Evolutionary conservation across 768 basidiomycete genomes (phyloP), one percentile per base, ranked within the genome.

Genomic region (Albatrellus ellisii): DNA sequence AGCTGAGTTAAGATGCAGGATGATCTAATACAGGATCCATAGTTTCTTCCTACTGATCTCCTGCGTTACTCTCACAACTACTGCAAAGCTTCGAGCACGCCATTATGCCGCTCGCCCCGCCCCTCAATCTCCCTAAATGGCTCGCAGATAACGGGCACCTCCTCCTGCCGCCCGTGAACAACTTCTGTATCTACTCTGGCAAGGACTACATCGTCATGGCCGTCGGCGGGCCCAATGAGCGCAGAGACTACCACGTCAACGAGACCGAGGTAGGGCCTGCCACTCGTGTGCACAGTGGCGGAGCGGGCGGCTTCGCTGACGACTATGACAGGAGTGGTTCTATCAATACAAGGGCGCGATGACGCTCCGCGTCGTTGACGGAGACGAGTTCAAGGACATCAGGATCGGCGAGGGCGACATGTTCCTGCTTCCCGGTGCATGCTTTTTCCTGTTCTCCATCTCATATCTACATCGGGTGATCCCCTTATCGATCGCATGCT

Each of bases 291-390:
- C 28, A n/a, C 28, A 29, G 28, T 8, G 28, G n/a, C 28, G 28
- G 28, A 29, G n/a, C 8, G 28, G n/a, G 28, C 28, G 28, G 28
- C 9, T n/a, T 8, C n/a, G 28, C 28, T 29, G 28, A 29, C 28
- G 28, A 36, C 18, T 15, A 4, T 20, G 14, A 31, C 37, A 89
- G 83, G 94, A 98, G 62, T 97, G 91, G 92, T 98, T 97, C 61
- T 97, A 91, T 61, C 94, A 99, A 57, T 70, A 92, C 66, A 90
- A 91, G 59, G 94, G 94, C 2, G 76, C 72, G 2, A 97, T 98
- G 91, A 65, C 88, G 2, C 67, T 99, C 17, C 78, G 85, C 46
- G 79, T 87, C 1, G 80, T 95, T 12, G 86, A 89, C 37, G 85
- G 75, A 6, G 77, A 73, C 8, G 63, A 66, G 47, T 92, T 92